phyloP scores from a whole-genome alignment of 2,329 filamentous ascomycete species.

The Beauveria brongniartii region DNA sequence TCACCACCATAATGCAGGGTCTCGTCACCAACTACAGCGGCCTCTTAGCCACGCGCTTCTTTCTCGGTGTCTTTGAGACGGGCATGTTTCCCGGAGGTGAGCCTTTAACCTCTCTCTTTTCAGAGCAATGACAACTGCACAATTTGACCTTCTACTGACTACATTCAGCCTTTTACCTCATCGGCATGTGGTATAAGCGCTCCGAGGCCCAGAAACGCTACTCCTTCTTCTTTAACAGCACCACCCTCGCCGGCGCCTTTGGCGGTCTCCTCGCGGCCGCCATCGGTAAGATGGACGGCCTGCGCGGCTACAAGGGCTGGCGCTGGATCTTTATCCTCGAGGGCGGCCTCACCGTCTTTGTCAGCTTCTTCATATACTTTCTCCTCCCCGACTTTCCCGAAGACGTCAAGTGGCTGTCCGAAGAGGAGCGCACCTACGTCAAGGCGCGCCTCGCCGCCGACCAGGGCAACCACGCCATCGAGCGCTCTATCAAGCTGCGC shows the following conservation, averaged over 20 bases:
- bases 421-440: conserved; percentile 62
- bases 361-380: conserved; percentile 59
- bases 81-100: conserved; percentile 55
- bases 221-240: conserved; percentile 86
- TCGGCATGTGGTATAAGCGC: conserved; percentile 86
- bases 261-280: conserved; percentile 77
- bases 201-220: conserved; percentile 85
- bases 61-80: conserved; percentile 69
- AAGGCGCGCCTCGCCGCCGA: conserved; percentile 59
- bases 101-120: conserved; percentile 10
- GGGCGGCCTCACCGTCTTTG: conserved; percentile 53
- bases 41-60: conserved; percentile 73
- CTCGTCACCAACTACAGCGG: conserved; percentile 70
- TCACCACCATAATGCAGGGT: conserved; percentile 68
- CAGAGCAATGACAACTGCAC: neutral
- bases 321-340: conserved; percentile 80
- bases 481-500: conserved; percentile 49
- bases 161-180: conserved; percentile 51
- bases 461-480: conserved; percentile 57
- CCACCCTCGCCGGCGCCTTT: conserved; percentile 73
- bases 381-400: conserved; percentile 67
- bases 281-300: conserved; percentile 78
- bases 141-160: conserved; percentile 28
- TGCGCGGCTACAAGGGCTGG: conserved; percentile 64
- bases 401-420: conserved; percentile 61